Evolutionary conservation across 352 stramenopile genomes (phyloP), one percentile per base, ranked within the genome.

Genomic region (Phytophthora fragariaefolia): DNA sequence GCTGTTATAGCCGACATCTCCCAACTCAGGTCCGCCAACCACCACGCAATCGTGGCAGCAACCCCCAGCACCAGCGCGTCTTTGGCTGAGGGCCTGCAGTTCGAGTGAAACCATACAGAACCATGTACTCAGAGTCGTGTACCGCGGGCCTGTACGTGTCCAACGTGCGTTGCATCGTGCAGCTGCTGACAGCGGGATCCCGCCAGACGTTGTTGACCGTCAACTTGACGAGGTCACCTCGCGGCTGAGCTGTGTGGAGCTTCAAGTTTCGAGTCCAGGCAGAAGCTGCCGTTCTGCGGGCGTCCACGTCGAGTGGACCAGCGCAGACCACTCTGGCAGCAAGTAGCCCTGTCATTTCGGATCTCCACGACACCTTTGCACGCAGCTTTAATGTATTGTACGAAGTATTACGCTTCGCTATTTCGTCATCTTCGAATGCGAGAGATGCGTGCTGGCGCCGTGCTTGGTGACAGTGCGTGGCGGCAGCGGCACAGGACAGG

Each of bases 151-250:
- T 36, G 20, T 20, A 47, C 38, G 43, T 53, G 49, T 66, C 52
- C 48, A 59, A 61, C 56, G 48, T 62, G 40, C 8, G 57, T 71
- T 71, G 56, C 26, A 71, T 67, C 50, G 43, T 42, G 42, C 54
- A 65, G 62, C 30, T 58, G 50, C 46, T 6, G 24, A 24, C 46
- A 53, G 46, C 46, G 24, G 43, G 30, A 50, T 50, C 18, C 42
- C 10, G 4, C 10, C n/a, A n/a, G n/a, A n/a, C n/a, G n/a, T n/a
- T n/a, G n/a, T n/a, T n/a, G n/a, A n/a, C n/a, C n/a, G n/a, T n/a
- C n/a, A n/a, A n/a, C 27, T 50, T 50, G 22, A 18, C 42, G 42
- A 28, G 22, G 43, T 18, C 7, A 15, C 20, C 20, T n/a, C 40
- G 20, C n/a, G 40, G 40, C 40, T 43, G 36, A 43, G 36, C n/a